Evolutionary conservation across 768 basidiomycete species (phyloP).

Genomic region (Boletus coccyginus): DNA sequence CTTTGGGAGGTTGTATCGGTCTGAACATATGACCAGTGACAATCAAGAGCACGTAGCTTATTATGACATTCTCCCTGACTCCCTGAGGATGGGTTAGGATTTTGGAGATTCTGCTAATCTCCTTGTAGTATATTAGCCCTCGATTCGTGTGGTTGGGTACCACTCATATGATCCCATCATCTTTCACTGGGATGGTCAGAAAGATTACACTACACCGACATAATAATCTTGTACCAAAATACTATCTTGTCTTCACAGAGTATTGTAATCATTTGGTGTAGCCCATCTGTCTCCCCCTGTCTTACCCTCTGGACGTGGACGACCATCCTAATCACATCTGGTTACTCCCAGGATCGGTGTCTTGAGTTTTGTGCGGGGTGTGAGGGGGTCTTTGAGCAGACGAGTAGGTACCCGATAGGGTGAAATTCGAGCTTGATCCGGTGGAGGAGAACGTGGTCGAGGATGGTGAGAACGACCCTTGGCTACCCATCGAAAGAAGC

Average conservation of each 20-base stretch:
- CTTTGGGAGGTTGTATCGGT: no score
- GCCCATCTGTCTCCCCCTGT: constrained; percentile 16
- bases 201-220: neutral
- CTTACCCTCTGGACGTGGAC: constrained; percentile 9
- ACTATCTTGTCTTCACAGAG: neutral
- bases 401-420: constrained; percentile 13
- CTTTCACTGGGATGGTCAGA: no score
- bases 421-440: constrained; percentile 9
- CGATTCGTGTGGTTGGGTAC: no score
- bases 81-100: no score
- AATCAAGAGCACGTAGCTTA: no score
- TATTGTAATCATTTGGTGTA: constrained; percentile 10
- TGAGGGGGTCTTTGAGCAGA: constrained; percentile 15
- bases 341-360: constrained; percentile 5
- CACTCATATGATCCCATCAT: no score
- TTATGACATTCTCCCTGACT: no score
- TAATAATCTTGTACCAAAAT: neutral
- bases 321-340: constrained; percentile 11
- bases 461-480: constrained; percentile 19
- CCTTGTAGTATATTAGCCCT: no score
- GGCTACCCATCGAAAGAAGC: constrained; percentile 10
- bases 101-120: no score
- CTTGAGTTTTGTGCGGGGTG: constrained; percentile 3
- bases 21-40: no score
- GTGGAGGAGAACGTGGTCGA: constrained; percentile 7